Conservation (phyloP, 2,329 filamentous ascomycete genomes). For the Colletotrichum sojae region DNA sequence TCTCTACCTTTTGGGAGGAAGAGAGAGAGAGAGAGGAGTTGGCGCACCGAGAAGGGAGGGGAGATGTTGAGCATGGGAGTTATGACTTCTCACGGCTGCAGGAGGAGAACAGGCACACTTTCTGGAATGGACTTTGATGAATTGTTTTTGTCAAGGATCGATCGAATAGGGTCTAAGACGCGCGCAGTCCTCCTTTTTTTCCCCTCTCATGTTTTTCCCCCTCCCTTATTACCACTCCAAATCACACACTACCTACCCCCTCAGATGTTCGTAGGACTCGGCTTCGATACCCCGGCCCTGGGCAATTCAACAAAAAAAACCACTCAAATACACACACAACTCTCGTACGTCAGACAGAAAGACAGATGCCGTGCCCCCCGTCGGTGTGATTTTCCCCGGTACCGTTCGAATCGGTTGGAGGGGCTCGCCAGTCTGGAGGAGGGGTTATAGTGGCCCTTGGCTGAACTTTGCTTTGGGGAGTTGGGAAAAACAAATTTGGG, state of each 20-base stretch:
- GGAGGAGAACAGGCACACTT: slow-evolving; percentile 23
- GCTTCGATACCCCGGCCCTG: slow-evolving; percentile 37
- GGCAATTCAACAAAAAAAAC: slow-evolving; percentile 32
- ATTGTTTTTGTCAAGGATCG: slow-evolving; percentile 26
- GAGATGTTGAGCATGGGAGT: slow-evolving; percentile 34
- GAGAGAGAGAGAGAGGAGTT: slow-evolving; percentile 1
- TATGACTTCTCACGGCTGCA: slow-evolving; percentile 39
- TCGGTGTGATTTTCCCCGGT: no score
- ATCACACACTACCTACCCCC: background rate
- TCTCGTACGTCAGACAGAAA: slow-evolving; percentile 26
- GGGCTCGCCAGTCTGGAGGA: no score
- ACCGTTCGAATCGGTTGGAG: no score
- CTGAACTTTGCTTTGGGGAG: no score
- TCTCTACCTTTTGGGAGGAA: slow-evolving; percentile 1
- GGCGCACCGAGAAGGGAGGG: slow-evolving; percentile 10
- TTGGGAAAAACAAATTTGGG: no score
- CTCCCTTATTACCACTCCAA: no score
- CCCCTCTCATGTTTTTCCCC: slow-evolving; percentile 1
- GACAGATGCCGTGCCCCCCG: background rate
- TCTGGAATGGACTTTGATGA: slow-evolving; percentile 40
- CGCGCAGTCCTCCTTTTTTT: slow-evolving; percentile 11
- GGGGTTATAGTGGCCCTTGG: no score
- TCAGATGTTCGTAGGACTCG: slow-evolving; percentile 34
- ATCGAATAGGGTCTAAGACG: slow-evolving; percentile 22
- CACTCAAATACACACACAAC: slow-evolving; percentile 8